Evolutionary conservation across 345 rosid genomes (phyloP).

Genomic region (Salix purpurea): DNA sequence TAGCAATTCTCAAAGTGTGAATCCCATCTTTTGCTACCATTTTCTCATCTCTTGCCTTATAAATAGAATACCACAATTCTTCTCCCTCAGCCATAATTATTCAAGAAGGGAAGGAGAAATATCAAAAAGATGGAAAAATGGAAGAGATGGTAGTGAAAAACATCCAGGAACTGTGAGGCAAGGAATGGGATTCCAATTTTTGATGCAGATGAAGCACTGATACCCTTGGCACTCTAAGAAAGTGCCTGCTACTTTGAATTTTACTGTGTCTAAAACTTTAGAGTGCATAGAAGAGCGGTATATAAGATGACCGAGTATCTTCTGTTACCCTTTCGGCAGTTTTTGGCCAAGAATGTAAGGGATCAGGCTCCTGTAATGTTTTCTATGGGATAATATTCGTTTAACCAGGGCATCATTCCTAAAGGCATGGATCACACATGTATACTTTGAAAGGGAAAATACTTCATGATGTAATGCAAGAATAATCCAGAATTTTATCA

Average conservation of each 20-base stretch:
- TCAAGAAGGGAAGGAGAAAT: too few relatives aligned
- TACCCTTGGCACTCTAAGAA: too few relatives aligned
- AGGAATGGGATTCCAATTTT: too few relatives aligned
- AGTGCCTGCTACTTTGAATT: too few relatives aligned
- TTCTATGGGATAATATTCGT: not conserved
- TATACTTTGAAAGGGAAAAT: not conserved
- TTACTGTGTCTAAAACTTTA: not conserved
- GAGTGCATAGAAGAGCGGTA: not conserved
- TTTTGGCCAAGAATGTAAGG: not conserved
- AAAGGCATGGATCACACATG: not conserved
- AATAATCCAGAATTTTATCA: not conserved
- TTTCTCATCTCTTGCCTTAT: not conserved
- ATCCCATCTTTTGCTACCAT: conserved; percentile 4
- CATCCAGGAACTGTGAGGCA: too few relatives aligned
- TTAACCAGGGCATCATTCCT: not conserved
- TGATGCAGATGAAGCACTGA: too few relatives aligned
- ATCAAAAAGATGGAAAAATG: too few relatives aligned
- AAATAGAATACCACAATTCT: too few relatives aligned
- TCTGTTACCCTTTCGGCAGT: not conserved
- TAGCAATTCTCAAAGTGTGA: not conserved
- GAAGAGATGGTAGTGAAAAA: too few relatives aligned
- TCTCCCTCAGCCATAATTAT: too few relatives aligned
- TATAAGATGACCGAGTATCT: not conserved
- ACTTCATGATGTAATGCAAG: not conserved
- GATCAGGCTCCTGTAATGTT: not conserved